A percentile compares a stretch with the other conserved stretches of the same genome.
Evolutionary conservation across 345 rosid genomes (phyloP).

Genomic region (Arabidopsis arenosa): DNA sequence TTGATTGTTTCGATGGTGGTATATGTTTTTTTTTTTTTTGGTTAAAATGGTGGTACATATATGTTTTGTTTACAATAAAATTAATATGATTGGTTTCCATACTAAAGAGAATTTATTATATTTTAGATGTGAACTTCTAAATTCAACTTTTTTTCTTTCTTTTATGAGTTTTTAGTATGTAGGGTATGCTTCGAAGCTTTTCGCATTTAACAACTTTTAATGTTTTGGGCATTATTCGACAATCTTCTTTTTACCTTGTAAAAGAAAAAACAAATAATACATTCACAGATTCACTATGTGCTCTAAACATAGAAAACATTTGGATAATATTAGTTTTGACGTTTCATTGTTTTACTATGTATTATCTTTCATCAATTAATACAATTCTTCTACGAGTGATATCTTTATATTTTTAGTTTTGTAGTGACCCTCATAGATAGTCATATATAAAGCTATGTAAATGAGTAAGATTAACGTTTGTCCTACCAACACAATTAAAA

Average conservation of each 20-base stretch:
- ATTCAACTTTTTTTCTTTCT: not conserved
- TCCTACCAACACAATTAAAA: slow-evolving; percentile 17
- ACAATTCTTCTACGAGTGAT: not conserved
- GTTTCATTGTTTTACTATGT: not conserved
- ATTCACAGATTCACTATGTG: not conserved
- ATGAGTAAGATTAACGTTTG: slow-evolving; percentile 21
- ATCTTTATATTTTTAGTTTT: not conserved
- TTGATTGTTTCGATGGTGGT: not conserved
- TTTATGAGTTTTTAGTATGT: slow-evolving; percentile 3
- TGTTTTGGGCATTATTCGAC: slow-evolving; percentile 2
- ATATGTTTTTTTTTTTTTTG: not conserved
- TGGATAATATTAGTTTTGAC: not conserved
- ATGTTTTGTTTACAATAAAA: not conserved
- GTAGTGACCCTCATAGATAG: not conserved
- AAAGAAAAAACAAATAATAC: not conserved
- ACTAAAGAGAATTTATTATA: not conserved
- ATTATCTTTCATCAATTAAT: not conserved
- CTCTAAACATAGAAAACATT: not conserved
- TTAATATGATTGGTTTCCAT: not conserved
- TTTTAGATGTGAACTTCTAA: not conserved
- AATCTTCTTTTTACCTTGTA: not conserved
- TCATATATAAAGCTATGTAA: not conserved
- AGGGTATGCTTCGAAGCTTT: slow-evolving; percentile 12
- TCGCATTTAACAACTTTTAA: slow-evolving; percentile 3
- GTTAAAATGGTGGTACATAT: not conserved